Percentiles rank a stretch among this genome's conserved stretches.
phyloP scores from a whole-genome alignment of 2,329 filamentous ascomycete genomes.

The Monilinia vaccinii-corymbosi region DNA sequence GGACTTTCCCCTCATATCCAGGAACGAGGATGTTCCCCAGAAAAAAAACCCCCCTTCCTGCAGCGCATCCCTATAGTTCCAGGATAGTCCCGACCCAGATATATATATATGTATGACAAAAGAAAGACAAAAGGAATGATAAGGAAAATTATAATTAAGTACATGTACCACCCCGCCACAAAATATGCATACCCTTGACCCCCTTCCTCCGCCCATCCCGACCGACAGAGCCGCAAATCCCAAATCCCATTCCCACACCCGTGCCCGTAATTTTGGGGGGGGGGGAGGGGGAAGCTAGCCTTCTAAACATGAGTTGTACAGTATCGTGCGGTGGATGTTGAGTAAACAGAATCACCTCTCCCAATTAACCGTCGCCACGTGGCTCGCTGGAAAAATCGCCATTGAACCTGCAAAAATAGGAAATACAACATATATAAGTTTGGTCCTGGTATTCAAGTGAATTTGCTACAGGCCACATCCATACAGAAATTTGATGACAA shows the following conservation, averaged over 20 bases:
- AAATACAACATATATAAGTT: conserved; percentile 2
- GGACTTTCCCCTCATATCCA: background rate
- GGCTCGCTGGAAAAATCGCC: background rate
- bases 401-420: background rate
- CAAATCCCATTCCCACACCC: background rate
- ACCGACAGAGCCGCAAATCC: background rate
- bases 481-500: conserved; percentile 7
- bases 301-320: background rate
- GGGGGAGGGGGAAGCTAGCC: background rate
- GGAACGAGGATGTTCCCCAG: conserved; percentile 1
- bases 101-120: conserved; percentile 5
- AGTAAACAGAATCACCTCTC: background rate
- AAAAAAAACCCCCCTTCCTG: conserved; percentile 1
- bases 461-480: conserved; percentile 5
- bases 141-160: conserved; percentile 1
- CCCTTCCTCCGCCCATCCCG: background rate
- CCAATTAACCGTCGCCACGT: conserved; percentile 3
- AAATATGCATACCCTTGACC: background rate
- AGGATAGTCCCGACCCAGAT: background rate
- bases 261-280: background rate
- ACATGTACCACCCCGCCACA: background rate
- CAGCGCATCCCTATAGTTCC: background rate
- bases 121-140: background rate
- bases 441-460: conserved; percentile 4
- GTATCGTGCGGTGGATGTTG: background rate